A percentile compares a stretch with the other conserved stretches of the same genome.
Evolutionary conservation across 768 basidiomycete genomes (phyloP).

Genomic region (Russula abietina): DNA sequence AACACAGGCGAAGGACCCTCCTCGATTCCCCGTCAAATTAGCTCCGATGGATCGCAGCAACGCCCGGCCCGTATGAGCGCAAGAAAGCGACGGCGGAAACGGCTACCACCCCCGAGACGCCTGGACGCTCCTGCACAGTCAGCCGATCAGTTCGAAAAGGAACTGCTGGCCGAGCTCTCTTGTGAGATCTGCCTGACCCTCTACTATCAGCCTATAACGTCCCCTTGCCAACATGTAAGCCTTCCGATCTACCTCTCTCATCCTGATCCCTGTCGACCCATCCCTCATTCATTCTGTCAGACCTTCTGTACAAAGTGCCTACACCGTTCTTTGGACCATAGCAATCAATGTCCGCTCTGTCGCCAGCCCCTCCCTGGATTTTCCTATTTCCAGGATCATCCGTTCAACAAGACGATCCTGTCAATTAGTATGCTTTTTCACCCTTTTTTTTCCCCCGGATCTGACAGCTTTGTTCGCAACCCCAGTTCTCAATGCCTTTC

Average conservation of each 20-base stretch:
- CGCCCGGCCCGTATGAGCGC: constrained; percentile 26
- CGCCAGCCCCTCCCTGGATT: constrained; percentile 69
- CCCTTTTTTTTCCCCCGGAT: constrained; percentile 1
- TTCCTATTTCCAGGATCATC: constrained; percentile 74
- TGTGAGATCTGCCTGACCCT: constrained; percentile 91
- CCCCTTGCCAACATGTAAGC: constrained; percentile 90
- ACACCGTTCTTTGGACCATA: constrained; percentile 86
- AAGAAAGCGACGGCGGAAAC: constrained; percentile 30
- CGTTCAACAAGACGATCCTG: constrained; percentile 64
- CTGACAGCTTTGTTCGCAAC: neutral
- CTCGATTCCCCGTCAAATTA: constrained; percentile 11
- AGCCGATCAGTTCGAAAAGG: constrained; percentile 48
- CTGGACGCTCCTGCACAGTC: constrained; percentile 28
- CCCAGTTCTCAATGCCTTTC: constrained; percentile 64
- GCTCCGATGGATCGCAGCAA: constrained; percentile 15
- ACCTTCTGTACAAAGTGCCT: constrained; percentile 90
- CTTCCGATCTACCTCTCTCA: constrained; percentile 12
- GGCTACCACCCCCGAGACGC: constrained; percentile 29
- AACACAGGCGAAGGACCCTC: constrained; percentile 34
- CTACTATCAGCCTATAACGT: constrained; percentile 81
- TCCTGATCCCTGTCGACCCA: constrained; percentile 13
- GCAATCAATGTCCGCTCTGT: constrained; percentile 76
- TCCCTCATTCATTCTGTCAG: constrained; percentile 35
- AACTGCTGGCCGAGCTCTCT: constrained; percentile 61
- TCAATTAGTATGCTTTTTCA: constrained; percentile 50